Evolutionary conservation across 305 asterid species (phyloP).

Genomic region (Rubia tinctorum): DNA sequence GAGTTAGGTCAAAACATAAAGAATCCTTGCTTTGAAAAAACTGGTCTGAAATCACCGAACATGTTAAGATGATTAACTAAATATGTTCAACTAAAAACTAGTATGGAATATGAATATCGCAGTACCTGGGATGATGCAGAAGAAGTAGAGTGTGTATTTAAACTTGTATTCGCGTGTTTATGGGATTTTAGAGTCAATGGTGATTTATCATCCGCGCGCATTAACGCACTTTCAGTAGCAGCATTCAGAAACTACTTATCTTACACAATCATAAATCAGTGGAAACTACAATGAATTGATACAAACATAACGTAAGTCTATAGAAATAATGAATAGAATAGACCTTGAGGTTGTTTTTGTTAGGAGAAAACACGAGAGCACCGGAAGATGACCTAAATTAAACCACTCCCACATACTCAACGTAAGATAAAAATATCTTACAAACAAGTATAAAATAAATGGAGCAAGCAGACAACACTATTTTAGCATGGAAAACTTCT

Average conservation of each 20-base stretch:
- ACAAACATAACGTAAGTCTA: neutral
- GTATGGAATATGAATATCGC: constrained; percentile 4
- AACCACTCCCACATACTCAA: too few species aligned
- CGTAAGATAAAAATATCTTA: too few species aligned
- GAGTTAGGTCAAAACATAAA: neutral
- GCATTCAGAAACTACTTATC: neutral
- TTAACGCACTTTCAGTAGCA: constrained; percentile 10
- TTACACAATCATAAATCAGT: neutral
- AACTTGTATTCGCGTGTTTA: constrained; percentile 40
- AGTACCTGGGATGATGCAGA: constrained; percentile 63
- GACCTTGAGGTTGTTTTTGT: constrained; percentile 1
- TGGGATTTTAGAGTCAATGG: constrained; percentile 37
- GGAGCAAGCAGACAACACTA: too few species aligned
- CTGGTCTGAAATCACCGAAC: neutral
- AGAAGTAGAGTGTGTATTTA: constrained; percentile 33
- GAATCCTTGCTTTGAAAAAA: too few species aligned
- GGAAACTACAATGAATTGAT: neutral
- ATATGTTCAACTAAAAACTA: neutral
- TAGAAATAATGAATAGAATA: neutral
- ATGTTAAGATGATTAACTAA: neutral
- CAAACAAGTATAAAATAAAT: too few species aligned
- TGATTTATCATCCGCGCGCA: constrained; percentile 48
- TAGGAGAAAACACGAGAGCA: too few species aligned
- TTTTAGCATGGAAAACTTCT: too few species aligned
- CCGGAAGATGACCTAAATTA: too few species aligned